Percentiles rank a stretch among this genome's conserved stretches.
These are phyloP conservation scores for Colletotrichum incanum DNA, from an alignment of 2,329 filamentous ascomycete genomes.

Conservation along the genomic window DNA sequence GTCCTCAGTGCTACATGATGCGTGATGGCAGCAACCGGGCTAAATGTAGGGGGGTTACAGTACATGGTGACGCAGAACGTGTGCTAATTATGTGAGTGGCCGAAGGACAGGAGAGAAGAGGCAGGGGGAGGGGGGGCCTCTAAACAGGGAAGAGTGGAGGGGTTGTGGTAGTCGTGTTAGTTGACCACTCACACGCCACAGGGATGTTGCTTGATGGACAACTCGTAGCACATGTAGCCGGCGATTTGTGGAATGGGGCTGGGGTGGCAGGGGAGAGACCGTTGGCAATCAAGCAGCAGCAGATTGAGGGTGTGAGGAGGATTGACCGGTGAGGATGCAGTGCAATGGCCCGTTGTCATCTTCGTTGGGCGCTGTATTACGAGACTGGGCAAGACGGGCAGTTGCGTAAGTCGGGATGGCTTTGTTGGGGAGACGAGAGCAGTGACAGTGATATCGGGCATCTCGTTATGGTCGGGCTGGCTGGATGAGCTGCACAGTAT, in stretches of 20 bases:
- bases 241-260: slow-evolving; percentile 2
- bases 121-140: background rate
- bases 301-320: background rate
- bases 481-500: background rate
- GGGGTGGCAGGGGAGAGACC: slow-evolving; percentile 1
- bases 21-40: background rate
- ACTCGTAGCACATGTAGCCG: background rate
- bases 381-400: background rate
- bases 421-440: background rate
- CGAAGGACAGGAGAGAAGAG: background rate
- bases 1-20: background rate
- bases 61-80: background rate
- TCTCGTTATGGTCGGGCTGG: background rate
- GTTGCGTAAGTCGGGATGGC: background rate
- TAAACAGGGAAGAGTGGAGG: background rate
- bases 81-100: background rate
- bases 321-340: slow-evolving; percentile 28
- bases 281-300: background rate
- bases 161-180: slow-evolving; percentile 3
- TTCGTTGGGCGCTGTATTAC: slow-evolving; percentile 2
- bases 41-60: background rate
- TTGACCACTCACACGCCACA: slow-evolving; percentile 13
- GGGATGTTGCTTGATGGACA: slow-evolving; percentile 9
- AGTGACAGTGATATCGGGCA: slow-evolving; percentile 8
- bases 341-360: slow-evolving; percentile 2